Conservation (phyloP, 306 rosid genomes). For the Castanopsis chinensis region DNA sequence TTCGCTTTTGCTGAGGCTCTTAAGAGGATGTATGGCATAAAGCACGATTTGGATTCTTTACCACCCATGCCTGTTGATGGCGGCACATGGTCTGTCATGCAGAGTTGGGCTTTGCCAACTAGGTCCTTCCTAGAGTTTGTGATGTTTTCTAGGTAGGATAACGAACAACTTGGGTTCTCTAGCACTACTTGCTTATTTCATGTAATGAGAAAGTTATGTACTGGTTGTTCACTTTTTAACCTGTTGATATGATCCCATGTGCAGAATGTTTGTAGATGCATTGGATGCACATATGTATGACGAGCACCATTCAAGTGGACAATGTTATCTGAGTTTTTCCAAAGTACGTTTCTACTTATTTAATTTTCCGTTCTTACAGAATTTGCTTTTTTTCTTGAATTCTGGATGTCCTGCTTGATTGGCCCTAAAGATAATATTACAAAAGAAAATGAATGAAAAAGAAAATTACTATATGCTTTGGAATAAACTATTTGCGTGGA, state of each 20-base stretch:
- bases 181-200: slow-evolving; percentile 3
- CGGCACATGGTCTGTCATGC: slow-evolving; percentile 86
- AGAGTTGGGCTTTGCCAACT: slow-evolving; percentile 91
- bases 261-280: slow-evolving; percentile 94
- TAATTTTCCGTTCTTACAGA: neutral
- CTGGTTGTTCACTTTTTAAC: neutral
- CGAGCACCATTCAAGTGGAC: slow-evolving; percentile 74
- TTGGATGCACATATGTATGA: slow-evolving; percentile 75
- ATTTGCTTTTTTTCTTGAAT: neutral
- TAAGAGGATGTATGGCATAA: slow-evolving; percentile 78
- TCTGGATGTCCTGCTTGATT: neutral
- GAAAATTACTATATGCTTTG: neutral
- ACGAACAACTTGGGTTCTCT: slow-evolving; percentile 2
- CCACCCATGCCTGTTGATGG: slow-evolving; percentile 89
- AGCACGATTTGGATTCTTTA: slow-evolving; percentile 42
- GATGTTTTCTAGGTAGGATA: slow-evolving; percentile 87
- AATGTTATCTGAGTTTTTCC: slow-evolving; percentile 72
- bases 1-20: slow-evolving; percentile 75
- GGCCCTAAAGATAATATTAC: too few species aligned
- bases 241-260: slow-evolving; percentile 12
- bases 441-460: neutral
- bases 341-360: slow-evolving; percentile 48
- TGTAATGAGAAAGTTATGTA: neutral
- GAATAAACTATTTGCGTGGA: neutral
- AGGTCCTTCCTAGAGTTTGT: slow-evolving; percentile 87